Conservation (phyloP, 208 protist genomes). For the Borovskyia barvae region DNA sequence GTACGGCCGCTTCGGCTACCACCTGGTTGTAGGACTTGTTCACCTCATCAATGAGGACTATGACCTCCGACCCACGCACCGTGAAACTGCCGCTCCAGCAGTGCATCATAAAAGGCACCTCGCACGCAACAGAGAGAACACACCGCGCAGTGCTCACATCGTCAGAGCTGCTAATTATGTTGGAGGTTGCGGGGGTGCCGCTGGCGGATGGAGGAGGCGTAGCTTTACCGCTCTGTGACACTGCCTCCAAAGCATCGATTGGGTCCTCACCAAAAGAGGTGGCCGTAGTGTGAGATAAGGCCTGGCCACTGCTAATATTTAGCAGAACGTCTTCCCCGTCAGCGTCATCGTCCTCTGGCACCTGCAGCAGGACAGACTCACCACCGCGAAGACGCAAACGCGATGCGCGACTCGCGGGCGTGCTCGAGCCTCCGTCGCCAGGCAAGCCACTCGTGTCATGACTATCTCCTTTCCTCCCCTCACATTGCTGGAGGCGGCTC, state of each 20-base stretch:
- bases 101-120: constrained; percentile 87
- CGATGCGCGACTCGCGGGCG: constrained; percentile 6
- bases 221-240: background rate
- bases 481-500: background rate
- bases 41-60: constrained; percentile 67
- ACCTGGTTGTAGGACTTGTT: constrained; percentile 84
- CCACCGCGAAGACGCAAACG: constrained; percentile 47
- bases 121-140: constrained; percentile 67
- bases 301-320: constrained; percentile 14
- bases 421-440: background rate
- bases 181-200: background rate
- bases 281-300: constrained; percentile 2
- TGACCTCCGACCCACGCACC: constrained; percentile 50
- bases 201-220: background rate
- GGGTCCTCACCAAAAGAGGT: constrained; percentile 10
- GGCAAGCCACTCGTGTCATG: background rate
- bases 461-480: no score
- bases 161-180: no score
- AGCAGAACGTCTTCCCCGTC: constrained; percentile 30
- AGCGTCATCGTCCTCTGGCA: constrained; percentile 32
- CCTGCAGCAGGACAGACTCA: constrained; percentile 53
- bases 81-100: constrained; percentile 88
- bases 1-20: constrained; percentile 62
- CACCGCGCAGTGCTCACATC: constrained; percentile 3
- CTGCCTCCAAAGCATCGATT: no score